These are phyloP conservation scores for Spatholobus suberectus DNA, from an alignment of 306 rosid genomes.

Conservation along the genomic window DNA sequence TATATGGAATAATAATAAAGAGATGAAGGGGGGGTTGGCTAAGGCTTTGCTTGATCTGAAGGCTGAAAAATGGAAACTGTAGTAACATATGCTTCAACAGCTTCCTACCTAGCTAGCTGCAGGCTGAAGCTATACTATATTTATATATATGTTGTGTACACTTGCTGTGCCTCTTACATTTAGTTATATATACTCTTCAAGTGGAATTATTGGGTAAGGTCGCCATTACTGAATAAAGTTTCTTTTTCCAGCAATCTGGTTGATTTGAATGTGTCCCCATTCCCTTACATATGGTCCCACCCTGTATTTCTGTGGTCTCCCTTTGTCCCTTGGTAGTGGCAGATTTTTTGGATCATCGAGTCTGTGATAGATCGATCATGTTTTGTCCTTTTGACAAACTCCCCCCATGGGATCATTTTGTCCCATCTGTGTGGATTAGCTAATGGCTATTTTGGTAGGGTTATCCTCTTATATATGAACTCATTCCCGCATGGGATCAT, in stretches of 20 bases:
- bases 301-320: constrained; percentile 48
- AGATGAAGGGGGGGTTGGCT: not conserved
- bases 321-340: constrained; percentile 39
- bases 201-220: constrained; percentile 55
- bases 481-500: constrained; percentile 7
- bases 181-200: constrained; percentile 31
- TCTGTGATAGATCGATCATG: constrained; percentile 32
- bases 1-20: not conserved
- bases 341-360: constrained; percentile 29
- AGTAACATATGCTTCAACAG: constrained; percentile 40
- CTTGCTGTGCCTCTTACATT: constrained; percentile 34
- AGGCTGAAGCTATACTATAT: constrained; percentile 17
- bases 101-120: constrained; percentile 34
- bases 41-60: constrained; percentile 30
- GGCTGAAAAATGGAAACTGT: constrained; percentile 39
- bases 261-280: constrained; percentile 46
- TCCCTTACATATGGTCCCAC: constrained; percentile 58
- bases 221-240: constrained; percentile 37
- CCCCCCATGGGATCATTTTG: constrained; percentile 34
- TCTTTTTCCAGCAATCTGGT: constrained; percentile 46
- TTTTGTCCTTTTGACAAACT: constrained; percentile 40
- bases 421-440: constrained; percentile 28
- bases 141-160: not conserved
- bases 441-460: constrained; percentile 24
- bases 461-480: not conserved